These are phyloP conservation scores for Starmerella davenportii DNA, from an alignment of 805 yeast species.

Conservation along the genomic window DNA sequence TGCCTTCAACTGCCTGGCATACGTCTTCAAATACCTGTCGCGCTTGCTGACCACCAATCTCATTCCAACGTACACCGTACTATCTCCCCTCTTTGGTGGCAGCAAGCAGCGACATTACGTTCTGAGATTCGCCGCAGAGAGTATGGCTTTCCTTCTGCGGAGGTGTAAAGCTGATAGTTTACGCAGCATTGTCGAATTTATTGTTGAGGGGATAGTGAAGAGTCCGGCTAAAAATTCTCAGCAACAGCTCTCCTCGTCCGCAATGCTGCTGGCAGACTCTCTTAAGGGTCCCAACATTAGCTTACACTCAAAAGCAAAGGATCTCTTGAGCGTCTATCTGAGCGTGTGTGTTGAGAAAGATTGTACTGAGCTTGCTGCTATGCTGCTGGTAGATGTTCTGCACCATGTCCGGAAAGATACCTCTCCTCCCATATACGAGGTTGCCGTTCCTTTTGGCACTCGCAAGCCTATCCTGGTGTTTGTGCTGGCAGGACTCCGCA, in stretches of 20 bases:
- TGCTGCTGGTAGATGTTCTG: conserved; percentile 18
- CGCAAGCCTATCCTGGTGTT: conserved; percentile 14
- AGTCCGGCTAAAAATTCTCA: conserved; percentile 21
- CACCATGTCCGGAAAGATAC: conserved; percentile 22
- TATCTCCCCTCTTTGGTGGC: conserved; percentile 44
- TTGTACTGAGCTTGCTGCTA: background rate
- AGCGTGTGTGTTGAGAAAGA: conserved; percentile 4
- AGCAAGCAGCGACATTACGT: conserved; percentile 26
- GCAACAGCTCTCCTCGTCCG: conserved; percentile 40
- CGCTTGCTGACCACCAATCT: conserved; percentile 44
- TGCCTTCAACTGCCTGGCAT: conserved; percentile 71
- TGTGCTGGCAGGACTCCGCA: conserved; percentile 22
- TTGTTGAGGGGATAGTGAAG: conserved; percentile 24
- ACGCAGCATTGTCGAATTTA: conserved; percentile 28
- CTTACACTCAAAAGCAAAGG: conserved; percentile 52
- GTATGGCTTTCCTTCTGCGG: conserved; percentile 64
- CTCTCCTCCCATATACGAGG: conserved; percentile 17
- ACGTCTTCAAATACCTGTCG: conserved; percentile 72
- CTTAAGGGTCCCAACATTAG: conserved; percentile 52
- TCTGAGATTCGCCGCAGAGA: conserved; percentile 75
- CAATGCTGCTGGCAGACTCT: conserved; percentile 51
- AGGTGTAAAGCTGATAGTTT: conserved; percentile 39
- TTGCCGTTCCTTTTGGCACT: conserved; percentile 2
- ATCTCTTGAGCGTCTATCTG: conserved; percentile 26
- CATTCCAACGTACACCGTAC: conserved; percentile 45